Evolutionary conservation across 192 early-diverging fungal genomes (phyloP).

Genomic region (Gigaspora rosea): DNA sequence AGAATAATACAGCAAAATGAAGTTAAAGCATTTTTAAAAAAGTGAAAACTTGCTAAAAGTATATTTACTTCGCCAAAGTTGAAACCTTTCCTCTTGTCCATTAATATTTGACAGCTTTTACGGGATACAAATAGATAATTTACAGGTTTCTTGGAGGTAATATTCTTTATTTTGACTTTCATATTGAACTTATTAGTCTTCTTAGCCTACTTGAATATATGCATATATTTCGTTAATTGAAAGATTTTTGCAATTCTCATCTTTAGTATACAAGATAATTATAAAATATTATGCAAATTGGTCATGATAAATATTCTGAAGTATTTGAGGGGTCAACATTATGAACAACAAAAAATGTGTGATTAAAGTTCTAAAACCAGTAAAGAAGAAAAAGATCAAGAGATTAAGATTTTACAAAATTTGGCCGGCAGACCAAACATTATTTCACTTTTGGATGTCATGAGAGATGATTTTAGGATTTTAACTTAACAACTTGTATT

Average conservation of each 20-base stretch:
- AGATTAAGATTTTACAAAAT: constrained; percentile 99
- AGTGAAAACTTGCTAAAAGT: no score
- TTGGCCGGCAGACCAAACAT: constrained; percentile 93
- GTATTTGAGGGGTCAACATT: constrained; percentile 98
- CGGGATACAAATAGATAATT: no score
- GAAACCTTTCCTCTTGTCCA: no score
- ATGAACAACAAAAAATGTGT: constrained; percentile 86
- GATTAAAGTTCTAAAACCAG: constrained; percentile 99
- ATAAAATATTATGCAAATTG: constrained; percentile 97
- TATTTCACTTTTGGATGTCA: constrained; percentile 89
- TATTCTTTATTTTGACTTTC: constrained; percentile 4
- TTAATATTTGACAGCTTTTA: no score
- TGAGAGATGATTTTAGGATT: no score
- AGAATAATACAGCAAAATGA: no score
- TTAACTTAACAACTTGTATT: no score
- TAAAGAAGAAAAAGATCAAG: constrained; percentile 99
- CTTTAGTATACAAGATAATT: constrained; percentile 85
- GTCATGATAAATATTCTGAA: constrained; percentile 98
- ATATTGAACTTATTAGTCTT: not conserved
- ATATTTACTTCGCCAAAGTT: no score
- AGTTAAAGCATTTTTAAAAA: no score
- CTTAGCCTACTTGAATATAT: not conserved
- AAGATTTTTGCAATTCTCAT: not conserved
- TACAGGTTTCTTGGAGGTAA: constrained; percentile 92
- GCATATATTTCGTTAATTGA: not conserved